A percentile compares a stretch with the other conserved stretches of the same genome.
Evolutionary conservation across 305 asterid genomes (phyloP).

Genomic region (Ilex paraguariensis): DNA sequence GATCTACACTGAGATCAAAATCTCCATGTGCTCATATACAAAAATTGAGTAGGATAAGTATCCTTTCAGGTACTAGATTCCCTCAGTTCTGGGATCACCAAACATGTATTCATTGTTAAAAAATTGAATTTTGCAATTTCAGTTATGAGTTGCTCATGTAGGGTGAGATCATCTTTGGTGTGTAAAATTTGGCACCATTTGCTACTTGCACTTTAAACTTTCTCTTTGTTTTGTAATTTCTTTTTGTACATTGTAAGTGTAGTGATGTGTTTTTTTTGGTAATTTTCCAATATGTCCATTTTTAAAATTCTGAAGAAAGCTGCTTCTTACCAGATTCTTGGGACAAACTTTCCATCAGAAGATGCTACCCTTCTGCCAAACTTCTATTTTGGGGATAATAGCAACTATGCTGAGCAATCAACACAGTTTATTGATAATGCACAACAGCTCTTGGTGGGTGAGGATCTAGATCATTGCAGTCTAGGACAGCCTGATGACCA

Average conservation of each 20-base stretch:
- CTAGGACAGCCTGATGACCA: constrained; percentile 32
- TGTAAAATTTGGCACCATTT: not conserved
- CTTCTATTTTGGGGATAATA: constrained; percentile 30
- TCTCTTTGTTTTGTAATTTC: not conserved
- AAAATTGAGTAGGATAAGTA: not conserved
- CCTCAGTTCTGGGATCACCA: no score
- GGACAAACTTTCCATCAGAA: constrained; percentile 35
- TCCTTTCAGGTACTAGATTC: not conserved
- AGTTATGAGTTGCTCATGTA: not conserved
- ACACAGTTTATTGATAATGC: constrained; percentile 36
- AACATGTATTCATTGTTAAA: no score
- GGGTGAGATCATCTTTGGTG: not conserved
- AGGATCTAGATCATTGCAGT: constrained; percentile 26
- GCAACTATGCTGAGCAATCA: constrained; percentile 37
- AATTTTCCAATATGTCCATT: constrained; percentile 5
- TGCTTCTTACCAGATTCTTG: constrained; percentile 52
- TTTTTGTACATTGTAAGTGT: not conserved
- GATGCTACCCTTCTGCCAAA: constrained; percentile 34
- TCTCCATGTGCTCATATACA: not conserved
- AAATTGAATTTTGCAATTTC: not conserved
- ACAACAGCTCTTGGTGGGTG: constrained; percentile 21
- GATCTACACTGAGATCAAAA: not conserved
- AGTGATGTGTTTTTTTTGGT: not conserved
- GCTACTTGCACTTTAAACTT: not conserved
- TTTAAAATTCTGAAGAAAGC: not conserved